Evolutionary conservation across 768 basidiomycete genomes (phyloP), one percentile per base, ranked within the genome.

Genomic region (Hericium coralloides): DNA sequence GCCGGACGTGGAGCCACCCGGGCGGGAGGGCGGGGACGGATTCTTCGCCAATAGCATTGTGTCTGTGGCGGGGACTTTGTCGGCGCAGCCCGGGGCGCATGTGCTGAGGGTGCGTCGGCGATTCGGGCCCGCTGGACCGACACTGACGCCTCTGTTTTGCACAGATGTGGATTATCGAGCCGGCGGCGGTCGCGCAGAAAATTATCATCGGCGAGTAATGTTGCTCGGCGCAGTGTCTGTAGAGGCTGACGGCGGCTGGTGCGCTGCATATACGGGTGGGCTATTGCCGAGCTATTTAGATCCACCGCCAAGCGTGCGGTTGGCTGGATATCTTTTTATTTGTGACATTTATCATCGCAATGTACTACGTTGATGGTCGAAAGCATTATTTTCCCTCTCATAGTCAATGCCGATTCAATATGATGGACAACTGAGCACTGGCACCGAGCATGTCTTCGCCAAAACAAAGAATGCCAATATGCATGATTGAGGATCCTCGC

Each of bases 111-210:
- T 52, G 17, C 12, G 51, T 52, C 17, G 31, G 12, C 17, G 15
- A n/a, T 14, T 7, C 51, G 3, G 12, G 10, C 37, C 3, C 14
- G 20, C 15, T 23, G 2, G 10, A 7, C 7, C 4, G 1, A 9
- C 15, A 17, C 31, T 52, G 17, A 38, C 26, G 26, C 18, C 2
- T 18, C 17, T 17, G 17, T 5, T 17, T 12, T 52, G 1, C n/a
- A 18, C 31, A 52, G 70, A 77, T 82, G 48, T 80, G 72, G 65
- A 77, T 79, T 72, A 74, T 84, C 47, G 81, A 84, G 61, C 79
- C 82, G 5, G 77, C 78, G 3, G 80, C 84, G 12, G 78, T 82
- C 1, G 69, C 84, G 23, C 79, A 85, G 65, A 84, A 81, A 64
- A 78, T 85, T 49, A 74, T 85, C 37, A 81, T 85, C 54, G 69